Evolutionary conservation across 2,329 filamentous ascomycete species (phyloP), one percentile per base, ranked within the genome.

Genomic region (Colletotrichum magnum): DNA sequence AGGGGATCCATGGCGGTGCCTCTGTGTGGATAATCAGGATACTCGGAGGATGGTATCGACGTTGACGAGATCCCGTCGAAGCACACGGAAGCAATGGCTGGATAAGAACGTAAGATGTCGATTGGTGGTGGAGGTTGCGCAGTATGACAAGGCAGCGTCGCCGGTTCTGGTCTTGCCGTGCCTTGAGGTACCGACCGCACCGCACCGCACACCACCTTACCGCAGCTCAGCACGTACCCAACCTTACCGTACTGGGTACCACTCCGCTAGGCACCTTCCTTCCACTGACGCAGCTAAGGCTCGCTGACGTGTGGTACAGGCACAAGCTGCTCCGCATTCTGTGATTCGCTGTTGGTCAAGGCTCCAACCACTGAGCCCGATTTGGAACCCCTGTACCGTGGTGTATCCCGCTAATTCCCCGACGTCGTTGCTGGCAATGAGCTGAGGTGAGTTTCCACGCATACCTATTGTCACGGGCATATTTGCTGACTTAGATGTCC

Each of bases 1-100:
- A 86, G 80, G 58, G 77, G 77, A 73, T 86, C 85, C 85, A 86
- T 86, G 67, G 69, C 74, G 36, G 41, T 24, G 71, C 54, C 53
- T 48, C 36, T 18, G 50, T 48, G 45, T 36, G 36, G 28, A 48
- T 48, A 51, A 51, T 57, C 39, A 16, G 28, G 41, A 54, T 47
- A 21, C 41, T 51, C 47, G 53, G 43, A 32, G n/a, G 54, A 58
- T 39, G 45, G 45, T 28, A 58, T 47, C 58, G 52, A 5, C 26
- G 65, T 59, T 26, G 47, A 39, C 28, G 36, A 47, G 53, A 39
- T 58, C 9, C 39, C 43, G 32, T 52, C 28, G 39, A 32, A 68
- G 26, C 60, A 45, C 43, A 53, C 36, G 63, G 21, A 48, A 18
- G 41, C 39, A 39, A 45, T 50, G 13, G 32, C 16, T 18, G 24